phyloP scores from a whole-genome alignment of 176 grass and related monocot genomes.

The bread wheat (Triticum aestivum) region IWGSC_CS_RefSeq_v2.1 NC_057801.1:601789332-601789831 shows the following conservation, averaged over 20 bases:
- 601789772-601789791: constrained; percentile 5
- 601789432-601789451: too few relatives aligned
- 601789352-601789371: too few relatives aligned
- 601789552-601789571: constrained; percentile 69
- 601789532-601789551: constrained; percentile 75
- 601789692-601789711: background rate
- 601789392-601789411: too few relatives aligned
- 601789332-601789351: too few relatives aligned
- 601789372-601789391: too few relatives aligned
- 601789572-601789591: constrained; percentile 41
- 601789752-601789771: background rate
- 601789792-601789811: background rate
- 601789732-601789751: background rate
- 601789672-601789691: background rate
- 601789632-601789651: background rate
- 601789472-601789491: constrained; percentile 70
- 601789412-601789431: too few relatives aligned
- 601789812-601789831: too few relatives aligned
- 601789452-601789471: constrained; percentile 53
- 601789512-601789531: constrained; percentile 85
- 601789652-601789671: background rate
- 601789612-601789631: background rate
- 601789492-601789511: constrained; percentile 65
- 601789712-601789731: background rate
- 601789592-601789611: constrained; percentile 27